Base-by-base conservation (phyloP, 129 eudicot species). In the Arctium lappa region DNA sequence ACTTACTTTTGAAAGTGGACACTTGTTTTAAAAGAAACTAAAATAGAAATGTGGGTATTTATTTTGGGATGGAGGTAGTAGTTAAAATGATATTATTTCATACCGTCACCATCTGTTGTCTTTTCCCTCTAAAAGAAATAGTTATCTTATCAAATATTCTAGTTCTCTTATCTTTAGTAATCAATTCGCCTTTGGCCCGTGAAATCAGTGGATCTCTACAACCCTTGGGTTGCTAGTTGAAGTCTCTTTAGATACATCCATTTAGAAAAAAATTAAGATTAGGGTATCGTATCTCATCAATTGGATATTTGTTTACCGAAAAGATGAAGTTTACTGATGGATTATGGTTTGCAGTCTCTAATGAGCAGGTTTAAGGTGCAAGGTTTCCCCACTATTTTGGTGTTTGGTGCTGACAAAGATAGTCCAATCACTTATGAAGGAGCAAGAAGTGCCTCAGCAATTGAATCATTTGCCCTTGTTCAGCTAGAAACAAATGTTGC, bases 321-420 rank as follows among this genome's bases (percentile, higher is more conserved):
- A 60, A 16, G 68, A 60, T 60, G 30, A 60, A 60, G 39, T 32
- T 69, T 81, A 79, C 91, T 93, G 72, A 93, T 72, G 76, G 27
- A 68, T 79, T 79, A 16, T 42, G 53, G 74, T 75, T 88, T 69
- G 68, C 94, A 94, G 98, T 92, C 98, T 81, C 78, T 94, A 53
- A 92, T 92, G 97, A 88, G 93, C 94, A 94, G 97, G 90, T 94
- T 84, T 86, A 89, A 87, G 33, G 97, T 92, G 68, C 88, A 92
- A 92, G 94, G 94, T n/a, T 94, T 92, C 87, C 97, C 98, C 12
- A 91, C 98, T 16, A 94, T 94, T 79, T 79, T 94, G 89, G 93
- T 92, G 71, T 94, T 94, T 89, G 98, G 98, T 62, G 94, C 94
- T 15, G 98, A 94, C 88, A 94, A 94, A 91, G 94, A 89, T n/a